Base-by-base conservation (phyloP, 192 early-diverging fungal genomes). In the Gaertneriomyces sp. region DNA sequence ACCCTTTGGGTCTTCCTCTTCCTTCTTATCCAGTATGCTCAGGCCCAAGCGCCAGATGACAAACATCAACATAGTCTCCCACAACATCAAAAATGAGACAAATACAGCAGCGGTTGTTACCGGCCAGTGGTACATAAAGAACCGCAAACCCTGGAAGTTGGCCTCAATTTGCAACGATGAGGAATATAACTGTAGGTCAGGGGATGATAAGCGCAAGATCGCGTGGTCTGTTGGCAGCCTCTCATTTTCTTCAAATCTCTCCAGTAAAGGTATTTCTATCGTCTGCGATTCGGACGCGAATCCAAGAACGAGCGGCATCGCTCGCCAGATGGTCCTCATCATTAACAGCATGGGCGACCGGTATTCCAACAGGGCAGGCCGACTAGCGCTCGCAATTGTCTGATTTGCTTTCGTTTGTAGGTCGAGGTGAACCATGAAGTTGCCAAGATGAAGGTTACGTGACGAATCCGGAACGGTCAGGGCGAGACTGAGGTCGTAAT, bases 91-190 rank as follows among this genome's bases (percentile, higher is more conserved):
- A 11, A 70, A 43, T 2, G 75, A 51, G 7, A 88, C 69, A 67
- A 90, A 90, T 14, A 83, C 58, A 7, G 76, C 47, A 1, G 76
- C 85, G 0, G 86, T 88, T 8, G 85, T 82, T 40, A 78, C 10
- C 53, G 80, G 69, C 86, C 87, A 90, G 68, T 90, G 82, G 74
- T 86, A 85, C 89, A 90, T 88, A 73, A 84, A 88, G 74, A 85
- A 88, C n/a, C 85, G 73, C 2, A 88, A 73, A 5, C 87, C 87
- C 40, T 84, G 79, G 69, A 88, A 90, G 69, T 85, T 78, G 2
- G 83, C 84, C 4, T 79, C 73, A 42, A 86, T 71, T 16, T 66
- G 64, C 8, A 87, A 53, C 5, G 62, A 38, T 8, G 77, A 76
- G 4, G 45, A 51, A 60, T 89, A 88, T 5, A 83, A 73, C 62